Conservation (phyloP, 495 filamentous ascomycete species). For the Xylaria castorea region DNA sequence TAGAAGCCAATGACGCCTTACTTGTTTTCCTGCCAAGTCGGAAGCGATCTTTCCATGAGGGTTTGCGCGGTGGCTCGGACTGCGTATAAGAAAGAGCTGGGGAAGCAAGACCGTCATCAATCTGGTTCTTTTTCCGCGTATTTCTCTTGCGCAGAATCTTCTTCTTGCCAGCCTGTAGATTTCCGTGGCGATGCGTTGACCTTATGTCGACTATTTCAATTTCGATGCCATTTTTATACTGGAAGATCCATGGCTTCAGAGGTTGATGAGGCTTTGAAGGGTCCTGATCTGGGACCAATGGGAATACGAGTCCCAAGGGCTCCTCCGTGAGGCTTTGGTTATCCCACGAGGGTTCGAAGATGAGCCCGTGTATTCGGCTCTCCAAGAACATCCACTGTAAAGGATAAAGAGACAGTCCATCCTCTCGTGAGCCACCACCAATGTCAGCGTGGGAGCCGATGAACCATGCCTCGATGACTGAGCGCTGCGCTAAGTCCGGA, state of each 20-base stretch:
- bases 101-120: neutral
- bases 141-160: conserved; percentile 8
- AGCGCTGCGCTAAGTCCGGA: conserved; percentile 23
- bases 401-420: conserved; percentile 45
- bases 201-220: conserved; percentile 28
- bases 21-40: conserved; percentile 21
- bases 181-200: conserved; percentile 28
- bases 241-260: conserved; percentile 26
- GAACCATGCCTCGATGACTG: conserved; percentile 28
- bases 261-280: conserved; percentile 16
- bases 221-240: conserved; percentile 26
- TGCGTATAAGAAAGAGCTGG: neutral
- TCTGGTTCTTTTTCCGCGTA: conserved; percentile 14
- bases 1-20: conserved; percentile 4
- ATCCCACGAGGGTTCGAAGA: conserved; percentile 28
- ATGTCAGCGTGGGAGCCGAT: conserved; percentile 28
- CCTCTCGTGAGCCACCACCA: conserved; percentile 33
- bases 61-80: conserved; percentile 9
- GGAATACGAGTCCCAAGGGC: conserved; percentile 28
- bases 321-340: conserved; percentile 20
- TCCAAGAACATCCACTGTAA: conserved; percentile 48
- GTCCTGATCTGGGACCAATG: conserved; percentile 16
- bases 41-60: conserved; percentile 24
- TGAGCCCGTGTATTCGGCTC: conserved; percentile 29
- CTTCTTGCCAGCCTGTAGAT: conserved; percentile 25